Conservation (phyloP, 23 red algal species). For the Agarophyton chilense region DNA sequence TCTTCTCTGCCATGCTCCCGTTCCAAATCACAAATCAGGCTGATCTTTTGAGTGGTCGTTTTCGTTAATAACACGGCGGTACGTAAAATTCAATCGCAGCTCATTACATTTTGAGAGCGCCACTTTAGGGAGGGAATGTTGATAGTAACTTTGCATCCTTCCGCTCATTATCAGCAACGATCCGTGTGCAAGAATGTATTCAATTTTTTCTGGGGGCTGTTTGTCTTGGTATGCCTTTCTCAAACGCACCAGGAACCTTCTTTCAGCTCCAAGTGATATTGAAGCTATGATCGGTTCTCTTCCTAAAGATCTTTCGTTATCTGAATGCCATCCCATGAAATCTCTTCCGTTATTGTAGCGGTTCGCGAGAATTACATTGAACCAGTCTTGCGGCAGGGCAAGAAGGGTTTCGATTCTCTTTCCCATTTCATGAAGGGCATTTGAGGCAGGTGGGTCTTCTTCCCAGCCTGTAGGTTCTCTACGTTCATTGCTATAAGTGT, state of each 20-base stretch:
- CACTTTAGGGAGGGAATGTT: constrained; percentile 63
- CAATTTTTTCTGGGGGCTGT: constrained; percentile 31
- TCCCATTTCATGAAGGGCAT: constrained; percentile 24
- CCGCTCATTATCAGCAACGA: constrained; percentile 62
- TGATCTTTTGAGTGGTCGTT: constrained; percentile 33
- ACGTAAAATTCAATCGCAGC: constrained; percentile 63
- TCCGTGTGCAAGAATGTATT: constrained; percentile 48
- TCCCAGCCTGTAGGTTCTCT: constrained; percentile 54
- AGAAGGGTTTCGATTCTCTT: constrained; percentile 33
- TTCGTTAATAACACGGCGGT: constrained; percentile 58
- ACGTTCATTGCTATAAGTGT: constrained; percentile 61
- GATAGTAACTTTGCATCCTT: constrained; percentile 62
- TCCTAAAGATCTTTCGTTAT: constrained; percentile 53
- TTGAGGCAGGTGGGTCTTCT: constrained; percentile 44
- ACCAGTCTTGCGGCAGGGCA: constrained; percentile 29
- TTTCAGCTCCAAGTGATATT: constrained; percentile 42
- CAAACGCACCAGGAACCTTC: constrained; percentile 49
- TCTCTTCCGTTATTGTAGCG: constrained; percentile 49
- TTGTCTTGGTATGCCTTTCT: constrained; percentile 10
- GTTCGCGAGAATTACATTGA: constrained; percentile 64
- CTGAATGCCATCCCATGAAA: constrained; percentile 68
- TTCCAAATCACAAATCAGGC: neutral
- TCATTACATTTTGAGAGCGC: constrained; percentile 54
- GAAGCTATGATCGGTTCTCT: constrained; percentile 57
- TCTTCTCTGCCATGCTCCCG: neutral